Percentiles rank a stretch among this genome's conserved stretches.
Conservation (phyloP, 2,329 filamentous ascomycete genomes). For the Atkinsonella hypoxylon region DNA sequence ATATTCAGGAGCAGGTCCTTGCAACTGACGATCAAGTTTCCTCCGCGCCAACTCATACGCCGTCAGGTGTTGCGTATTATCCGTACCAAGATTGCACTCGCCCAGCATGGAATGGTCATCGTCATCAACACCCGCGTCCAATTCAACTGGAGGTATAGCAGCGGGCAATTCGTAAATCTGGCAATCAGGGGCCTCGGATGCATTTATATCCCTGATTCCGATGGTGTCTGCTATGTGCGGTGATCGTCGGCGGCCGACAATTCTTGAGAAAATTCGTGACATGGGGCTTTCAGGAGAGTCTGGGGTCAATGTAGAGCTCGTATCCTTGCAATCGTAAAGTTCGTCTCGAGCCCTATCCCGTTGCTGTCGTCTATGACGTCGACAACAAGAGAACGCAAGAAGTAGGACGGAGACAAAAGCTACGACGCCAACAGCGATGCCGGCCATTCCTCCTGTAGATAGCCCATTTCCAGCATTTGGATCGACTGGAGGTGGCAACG, state of each 20-base stretch:
- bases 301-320: slow-evolving; percentile 20
- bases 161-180: slow-evolving; percentile 41
- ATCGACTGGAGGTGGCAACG: slow-evolving; percentile 29
- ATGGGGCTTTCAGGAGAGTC: slow-evolving; percentile 15
- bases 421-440: slow-evolving; percentile 32
- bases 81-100: slow-evolving; percentile 29
- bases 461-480: slow-evolving; percentile 17
- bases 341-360: slow-evolving; percentile 13
- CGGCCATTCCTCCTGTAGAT: slow-evolving; percentile 29
- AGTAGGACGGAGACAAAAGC: slow-evolving; percentile 17
- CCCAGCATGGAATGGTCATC: slow-evolving; percentile 25
- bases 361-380: slow-evolving; percentile 23
- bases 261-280: slow-evolving; percentile 26
- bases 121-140: slow-evolving; percentile 27
- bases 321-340: slow-evolving; percentile 25
- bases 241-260: slow-evolving; percentile 25
- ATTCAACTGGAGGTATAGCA: slow-evolving; percentile 33
- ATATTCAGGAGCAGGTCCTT: slow-evolving; percentile 38
- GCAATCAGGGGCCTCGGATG: slow-evolving; percentile 27
- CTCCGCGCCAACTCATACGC: slow-evolving; percentile 39
- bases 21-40: slow-evolving; percentile 39
- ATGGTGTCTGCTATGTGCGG: slow-evolving; percentile 12
- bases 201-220: slow-evolving; percentile 14
- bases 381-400: slow-evolving; percentile 22
- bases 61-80: slow-evolving; percentile 27